phyloP scores from a whole-genome alignment of 2,329 filamentous ascomycete species.

The Fusarium veterinarium region DNA sequence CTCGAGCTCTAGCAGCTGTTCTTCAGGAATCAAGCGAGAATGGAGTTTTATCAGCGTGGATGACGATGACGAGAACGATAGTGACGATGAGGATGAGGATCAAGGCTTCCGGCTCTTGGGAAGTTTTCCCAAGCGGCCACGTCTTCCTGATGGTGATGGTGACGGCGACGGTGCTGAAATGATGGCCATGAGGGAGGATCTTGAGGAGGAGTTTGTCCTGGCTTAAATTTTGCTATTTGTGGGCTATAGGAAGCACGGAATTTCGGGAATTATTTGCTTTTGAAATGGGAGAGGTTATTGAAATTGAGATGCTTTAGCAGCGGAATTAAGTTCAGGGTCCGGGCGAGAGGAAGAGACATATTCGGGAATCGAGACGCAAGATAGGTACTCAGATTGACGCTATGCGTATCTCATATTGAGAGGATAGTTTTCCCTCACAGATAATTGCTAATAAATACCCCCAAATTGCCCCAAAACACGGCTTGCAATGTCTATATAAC shows the following conservation, averaged over 20 bases:
- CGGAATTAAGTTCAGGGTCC: not conserved
- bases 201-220: not conserved
- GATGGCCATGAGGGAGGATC: not conserved
- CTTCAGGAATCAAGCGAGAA: slow-evolving; percentile 1
- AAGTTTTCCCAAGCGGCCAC: not conserved
- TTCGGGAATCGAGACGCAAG: not conserved
- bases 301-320: not conserved
- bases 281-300: not conserved
- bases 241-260: not conserved
- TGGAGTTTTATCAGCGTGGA: not conserved
- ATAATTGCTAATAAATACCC: slow-evolving; percentile 1
- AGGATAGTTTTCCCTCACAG: not conserved
- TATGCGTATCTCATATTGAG: not conserved
- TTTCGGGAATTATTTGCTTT: slow-evolving; percentile 7
- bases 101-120: not conserved
- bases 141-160: not conserved
- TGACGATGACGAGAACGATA: not conserved
- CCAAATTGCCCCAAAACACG: not conserved
- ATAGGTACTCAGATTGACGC: slow-evolving; percentile 9
- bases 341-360: not conserved
- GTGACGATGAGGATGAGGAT: not conserved
- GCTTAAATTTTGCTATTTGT: not conserved
- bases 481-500: not conserved
- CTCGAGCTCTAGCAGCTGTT: not conserved
- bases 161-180: not conserved